Evolutionary conservation across 2,329 filamentous ascomycete species (phyloP), one percentile per base, ranked within the genome.

Genomic region (Trichoderma cornu-damae): DNA sequence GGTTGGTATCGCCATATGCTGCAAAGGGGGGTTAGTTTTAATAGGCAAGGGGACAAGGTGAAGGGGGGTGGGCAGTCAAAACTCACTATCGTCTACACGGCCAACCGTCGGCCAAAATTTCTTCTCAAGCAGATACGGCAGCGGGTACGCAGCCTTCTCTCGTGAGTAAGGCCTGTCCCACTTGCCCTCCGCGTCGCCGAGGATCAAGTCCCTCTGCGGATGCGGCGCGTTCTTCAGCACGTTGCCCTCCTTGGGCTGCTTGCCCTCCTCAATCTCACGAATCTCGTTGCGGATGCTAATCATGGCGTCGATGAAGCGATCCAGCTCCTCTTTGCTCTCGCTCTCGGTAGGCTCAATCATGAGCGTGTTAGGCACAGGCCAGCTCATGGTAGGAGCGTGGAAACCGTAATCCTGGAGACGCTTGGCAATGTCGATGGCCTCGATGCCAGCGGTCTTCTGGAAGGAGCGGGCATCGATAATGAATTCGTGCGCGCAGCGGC

Each of bases 271-370:
- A 18, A 97, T 76, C 51, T 87, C 88, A 30, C 82, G 80, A 65
- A 97, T 96, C 75, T 97, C 93, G 59, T 82, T 73, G 16, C 93
- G 84, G 69, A 97, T 97, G 57, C 83, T 84, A 65, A 97, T 89
- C 40, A 97, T 78, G 0, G 93, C 90, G 62, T 96, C 88, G 61
- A 91, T 89, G 78, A 96, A 96, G 20, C 93, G 87, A 72, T 96
- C 93, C 2, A 97, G 83, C 77, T 97, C 93, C 61, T 87, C 87
- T 72, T 94, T 92, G 73, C 84, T 89, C 78, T 97, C 93, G 12
- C 87, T 92, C 75, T 96, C 93, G 0, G 93, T 97, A 2, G 93
- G 93, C 77, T 97, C 93, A 63, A 97, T 96, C 93, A 97, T 97
- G 43, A 97, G 83, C 1, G 93, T 96, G 75, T 95, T 95, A 52